A percentile compares a stretch with the other conserved stretches of the same genome.
These are phyloP conservation scores for Tylopilus subfusipes DNA, from an alignment of 768 basidiomycete species.

Conservation along the genomic window DNA sequence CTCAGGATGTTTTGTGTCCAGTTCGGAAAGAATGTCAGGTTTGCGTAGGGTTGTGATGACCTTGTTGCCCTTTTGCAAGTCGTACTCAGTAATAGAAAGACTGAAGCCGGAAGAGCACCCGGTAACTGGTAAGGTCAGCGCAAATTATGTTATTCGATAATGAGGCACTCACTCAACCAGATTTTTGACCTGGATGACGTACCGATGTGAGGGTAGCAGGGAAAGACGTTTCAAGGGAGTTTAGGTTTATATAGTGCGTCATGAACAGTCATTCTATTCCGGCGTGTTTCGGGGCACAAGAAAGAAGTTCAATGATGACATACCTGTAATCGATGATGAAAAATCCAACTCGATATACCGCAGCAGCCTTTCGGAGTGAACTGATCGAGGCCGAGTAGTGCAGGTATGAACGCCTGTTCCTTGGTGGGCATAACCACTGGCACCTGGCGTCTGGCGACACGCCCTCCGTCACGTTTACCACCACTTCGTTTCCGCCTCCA, in stretches of 20 bases:
- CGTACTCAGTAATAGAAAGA: slow-evolving; percentile 27
- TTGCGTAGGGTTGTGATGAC: slow-evolving; percentile 44
- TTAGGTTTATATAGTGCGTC: not conserved
- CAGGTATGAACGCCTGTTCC: too few relatives aligned
- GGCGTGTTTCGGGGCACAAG: not conserved
- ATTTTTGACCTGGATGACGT: slow-evolving; percentile 11
- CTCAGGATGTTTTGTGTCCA: too few relatives aligned
- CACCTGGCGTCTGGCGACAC: too few relatives aligned
- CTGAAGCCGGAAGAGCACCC: slow-evolving; percentile 41
- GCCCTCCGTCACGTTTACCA: too few relatives aligned
- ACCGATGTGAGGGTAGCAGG: not conserved
- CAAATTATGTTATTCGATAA: not conserved
- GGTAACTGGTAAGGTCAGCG: slow-evolving; percentile 31
- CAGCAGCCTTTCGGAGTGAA: too few relatives aligned
- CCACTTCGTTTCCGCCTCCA: too few relatives aligned
- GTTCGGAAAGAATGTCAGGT: too few relatives aligned
- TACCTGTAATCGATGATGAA: not conserved
- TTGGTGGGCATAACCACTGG: too few relatives aligned
- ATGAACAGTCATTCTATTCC: not conserved
- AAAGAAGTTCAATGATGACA: not conserved
- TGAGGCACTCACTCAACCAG: slow-evolving; percentile 19
- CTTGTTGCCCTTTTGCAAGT: slow-evolving; percentile 35
- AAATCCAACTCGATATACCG: too few relatives aligned
- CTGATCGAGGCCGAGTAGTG: too few relatives aligned
- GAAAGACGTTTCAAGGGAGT: not conserved